Percentiles rank a stretch among this genome's conserved stretches.
Evolutionary conservation across 371 early-diverging fungal genomes (phyloP).

Genomic region (Astathelohania contejeani): DNA sequence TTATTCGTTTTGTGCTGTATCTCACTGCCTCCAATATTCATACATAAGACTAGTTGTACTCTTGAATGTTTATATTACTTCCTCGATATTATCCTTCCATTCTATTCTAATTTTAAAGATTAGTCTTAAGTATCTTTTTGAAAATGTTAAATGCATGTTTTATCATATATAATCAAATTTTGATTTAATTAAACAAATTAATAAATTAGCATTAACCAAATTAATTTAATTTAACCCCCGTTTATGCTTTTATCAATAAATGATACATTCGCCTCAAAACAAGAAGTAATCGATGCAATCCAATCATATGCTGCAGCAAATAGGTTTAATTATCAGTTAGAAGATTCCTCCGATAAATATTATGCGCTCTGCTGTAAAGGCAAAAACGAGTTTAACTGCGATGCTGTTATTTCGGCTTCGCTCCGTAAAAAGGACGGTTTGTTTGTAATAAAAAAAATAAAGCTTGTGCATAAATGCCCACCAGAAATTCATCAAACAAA

Average conservation of each 20-base stretch:
- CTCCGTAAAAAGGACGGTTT: conserved; percentile 40
- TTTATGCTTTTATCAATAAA: conserved; percentile 35
- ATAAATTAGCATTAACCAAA: too few species aligned
- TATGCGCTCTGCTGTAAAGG: conserved; percentile 45
- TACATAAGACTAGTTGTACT: too few species aligned
- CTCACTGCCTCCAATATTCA: too few species aligned
- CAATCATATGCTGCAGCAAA: conserved; percentile 34
- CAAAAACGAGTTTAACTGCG: conserved; percentile 44
- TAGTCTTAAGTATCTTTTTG: too few species aligned
- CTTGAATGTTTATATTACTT: too few species aligned
- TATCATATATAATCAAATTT: too few species aligned
- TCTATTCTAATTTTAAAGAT: too few species aligned
- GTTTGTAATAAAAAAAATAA: conserved; percentile 44
- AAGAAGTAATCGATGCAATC: conserved; percentile 45
- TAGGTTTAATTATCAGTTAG: conserved; percentile 34
- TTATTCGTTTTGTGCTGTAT: too few species aligned
- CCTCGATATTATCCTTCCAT: too few species aligned
- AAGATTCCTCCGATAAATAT: conserved; percentile 35
- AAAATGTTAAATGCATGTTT: too few species aligned
- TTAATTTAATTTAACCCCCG: too few species aligned
- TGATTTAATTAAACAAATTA: too few species aligned
- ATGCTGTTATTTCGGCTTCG: conserved; percentile 40
- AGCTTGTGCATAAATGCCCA: conserved; percentile 48
- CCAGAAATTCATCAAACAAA: conserved; percentile 14
- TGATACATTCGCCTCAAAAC: conserved; percentile 44